phyloP scores from a whole-genome alignment of 495 filamentous ascomycete species.

The Lepidopterella palustris region DNA sequence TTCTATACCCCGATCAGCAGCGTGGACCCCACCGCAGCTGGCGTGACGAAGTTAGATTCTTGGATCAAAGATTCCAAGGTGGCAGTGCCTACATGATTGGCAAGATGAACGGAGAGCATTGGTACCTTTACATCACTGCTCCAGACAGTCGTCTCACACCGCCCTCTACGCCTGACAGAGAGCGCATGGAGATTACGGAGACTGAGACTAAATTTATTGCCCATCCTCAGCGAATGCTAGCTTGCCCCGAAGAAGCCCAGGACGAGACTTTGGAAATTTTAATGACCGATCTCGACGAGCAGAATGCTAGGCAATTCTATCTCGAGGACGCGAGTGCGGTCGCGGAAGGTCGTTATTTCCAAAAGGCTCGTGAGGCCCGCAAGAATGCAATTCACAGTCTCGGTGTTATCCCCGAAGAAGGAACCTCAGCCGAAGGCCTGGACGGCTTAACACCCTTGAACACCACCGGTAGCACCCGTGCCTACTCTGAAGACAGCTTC shows the following conservation, averaged over 20 bases:
- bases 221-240: constrained; percentile 35
- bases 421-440: constrained; percentile 36
- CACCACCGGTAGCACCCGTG: constrained; percentile 22
- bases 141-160: constrained; percentile 76
- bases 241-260: constrained; percentile 31
- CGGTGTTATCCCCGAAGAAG: constrained; percentile 37
- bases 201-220: constrained; percentile 67
- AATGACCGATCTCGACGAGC: constrained; percentile 94
- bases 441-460: constrained; percentile 39
- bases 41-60: constrained; percentile 85
- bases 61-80: constrained; percentile 82
- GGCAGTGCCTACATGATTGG: constrained; percentile 99
- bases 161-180: constrained; percentile 63
- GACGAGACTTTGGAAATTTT: constrained; percentile 97
- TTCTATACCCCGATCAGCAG: constrained; percentile 92
- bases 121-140: constrained; percentile 95
- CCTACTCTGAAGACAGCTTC: constrained; percentile 47
- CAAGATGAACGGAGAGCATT: constrained; percentile 99
- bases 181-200: constrained; percentile 36
- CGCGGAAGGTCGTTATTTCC: constrained; percentile 70
- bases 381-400: constrained; percentile 47
- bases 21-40: constrained; percentile 93
- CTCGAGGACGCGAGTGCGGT: constrained; percentile 85
- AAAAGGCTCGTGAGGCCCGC: constrained; percentile 52
- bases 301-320: constrained; percentile 95